Base-by-base conservation (phyloP, 1,139 yeast genomes). In the Blastobotrys niveus region DNA sequence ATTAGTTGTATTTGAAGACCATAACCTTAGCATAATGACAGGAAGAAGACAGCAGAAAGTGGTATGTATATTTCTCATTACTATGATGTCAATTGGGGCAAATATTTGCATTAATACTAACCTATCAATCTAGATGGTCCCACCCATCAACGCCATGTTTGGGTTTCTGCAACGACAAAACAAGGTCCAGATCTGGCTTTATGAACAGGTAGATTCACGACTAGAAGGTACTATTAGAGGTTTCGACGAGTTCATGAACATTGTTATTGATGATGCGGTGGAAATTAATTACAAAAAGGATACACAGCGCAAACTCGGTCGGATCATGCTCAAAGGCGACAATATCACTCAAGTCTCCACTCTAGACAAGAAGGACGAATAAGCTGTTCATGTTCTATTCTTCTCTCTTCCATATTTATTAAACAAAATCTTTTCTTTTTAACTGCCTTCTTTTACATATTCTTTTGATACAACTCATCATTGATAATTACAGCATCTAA, bases 171-270 rank as follows among this genome's bases (percentile, higher is more conserved):
- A 89, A 61, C 85, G 82, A 57, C 93, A 86, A 54, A 71, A 83
- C 1, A 69, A 73, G 18, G 96, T 89, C 33, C 78, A 82, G 19
- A 78, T 89, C 36, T 89, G 96, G 96, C 71, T 89, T 21, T 88
- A 74, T 56, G 97, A 91, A 59, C 96, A 91, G 62, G 76, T 82
- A 0, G 80, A 79, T 27, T 73, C 76, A 54, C 72, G 94, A 51
- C 77, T 93, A 24, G 88, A 84, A 55, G 98, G 98, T 1, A 77
- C 75, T 52, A 82, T 91, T 40, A 72, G 71, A 46, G 99, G 99
- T 1, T 91, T 93, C 64, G 99, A 93, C 63, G 98, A 93, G 67
- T 91, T 88, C 59, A 91, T 93, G 98, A 93, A 93, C 59, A 67
- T 93, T 15, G 97, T 89, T n/a, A 68, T 93, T 12, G 95, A 86